phyloP scores from a whole-genome alignment of 805 yeast genomes.

The Candida silvatica region DNA sequence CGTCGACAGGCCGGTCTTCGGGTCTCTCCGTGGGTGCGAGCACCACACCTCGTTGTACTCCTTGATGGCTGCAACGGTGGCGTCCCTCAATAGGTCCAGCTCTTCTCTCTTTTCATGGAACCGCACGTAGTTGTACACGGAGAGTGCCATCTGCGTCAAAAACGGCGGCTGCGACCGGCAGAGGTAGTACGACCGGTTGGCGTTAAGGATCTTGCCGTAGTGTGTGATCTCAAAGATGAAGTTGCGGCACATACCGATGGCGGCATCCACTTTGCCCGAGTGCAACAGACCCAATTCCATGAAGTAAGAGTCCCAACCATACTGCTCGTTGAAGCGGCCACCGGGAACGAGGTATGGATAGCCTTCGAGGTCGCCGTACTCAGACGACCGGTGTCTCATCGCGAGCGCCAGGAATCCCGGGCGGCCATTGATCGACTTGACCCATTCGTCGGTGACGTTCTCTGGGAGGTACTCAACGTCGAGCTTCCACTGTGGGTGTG shows the following conservation, averaged over 20 bases:
- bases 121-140: slow-evolving; percentile 50
- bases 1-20: slow-evolving; percentile 70
- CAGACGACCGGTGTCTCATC: slow-evolving; percentile 33
- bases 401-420: slow-evolving; percentile 88
- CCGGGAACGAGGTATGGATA: slow-evolving; percentile 95
- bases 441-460: slow-evolving; percentile 66
- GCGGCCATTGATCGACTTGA: slow-evolving; percentile 63
- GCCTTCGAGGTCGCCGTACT: slow-evolving; percentile 35
- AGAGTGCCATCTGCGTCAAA: slow-evolving; percentile 82
- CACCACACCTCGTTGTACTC: slow-evolving; percentile 84
- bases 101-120: slow-evolving; percentile 34
- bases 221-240: slow-evolving; percentile 83
- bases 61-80: slow-evolving; percentile 71
- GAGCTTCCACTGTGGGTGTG: slow-evolving; percentile 47
- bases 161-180: slow-evolving; percentile 97
- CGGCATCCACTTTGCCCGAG: slow-evolving; percentile 58
- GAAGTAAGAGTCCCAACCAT: slow-evolving; percentile 98
- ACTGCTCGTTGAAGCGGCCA: slow-evolving; percentile 91
- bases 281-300: slow-evolving; percentile 74
- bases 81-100: slow-evolving; percentile 51
- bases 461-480: slow-evolving; percentile 75
- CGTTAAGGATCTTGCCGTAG: slow-evolving; percentile 90
- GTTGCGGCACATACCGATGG: slow-evolving; percentile 86
- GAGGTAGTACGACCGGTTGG: slow-evolving; percentile 85
- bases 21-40: slow-evolving; percentile 63